Base-by-base conservation (phyloP, 1,284 basidiomycete species). In the Cutaneotrichosporon arboriforme region DNA sequence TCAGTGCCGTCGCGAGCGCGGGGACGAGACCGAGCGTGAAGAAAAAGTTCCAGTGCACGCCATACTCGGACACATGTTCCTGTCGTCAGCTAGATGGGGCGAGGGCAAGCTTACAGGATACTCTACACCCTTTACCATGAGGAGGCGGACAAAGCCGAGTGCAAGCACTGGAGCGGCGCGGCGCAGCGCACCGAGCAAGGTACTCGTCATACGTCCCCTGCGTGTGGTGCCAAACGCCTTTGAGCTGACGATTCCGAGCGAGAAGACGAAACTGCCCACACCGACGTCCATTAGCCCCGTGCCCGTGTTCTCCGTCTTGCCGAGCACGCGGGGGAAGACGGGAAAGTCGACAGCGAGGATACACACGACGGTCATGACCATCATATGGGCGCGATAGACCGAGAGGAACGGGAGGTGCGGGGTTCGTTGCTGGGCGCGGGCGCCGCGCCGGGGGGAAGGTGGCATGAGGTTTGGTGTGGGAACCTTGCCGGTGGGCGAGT, bases 11-110 rank as follows among this genome's bases (percentile, higher is more conserved):
- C 60, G 90, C 85, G 7, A 90, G 73, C 1, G 88, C 70, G 0
- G 93, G 93, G 3, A 97, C 72, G 1, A 89, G 59, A 0, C 85
- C 90, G 13, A 98, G 79, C 0, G 96, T 97, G 65, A 97, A 82
- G 80, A 98, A 98, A 74, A 98, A 98, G 72, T 98, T 98, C 96
- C 96, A 98, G 68, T 97, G 93, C 0, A 85, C 84, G 1, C 96
- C 96, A 62, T 98, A 98, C 76, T 98, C 94, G 0, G 90, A 86
- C 40, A 88, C 84, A 62, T 98, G 96, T 78, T 98, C 94, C 90
- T 93, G 60, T 4, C n/a, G 22, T 62, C 54, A 61, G 54, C 51
- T 26, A 1, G 33, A 21, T 22, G 12, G 4, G 2, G 23, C 23
- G 17, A 13, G n/a, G 36, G 31, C 18, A 8, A 20, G 68, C 83